These are phyloP conservation scores for Ambrosiella xylebori DNA, from an alignment of 2,329 filamentous ascomycete species.

Conservation along the genomic window DNA sequence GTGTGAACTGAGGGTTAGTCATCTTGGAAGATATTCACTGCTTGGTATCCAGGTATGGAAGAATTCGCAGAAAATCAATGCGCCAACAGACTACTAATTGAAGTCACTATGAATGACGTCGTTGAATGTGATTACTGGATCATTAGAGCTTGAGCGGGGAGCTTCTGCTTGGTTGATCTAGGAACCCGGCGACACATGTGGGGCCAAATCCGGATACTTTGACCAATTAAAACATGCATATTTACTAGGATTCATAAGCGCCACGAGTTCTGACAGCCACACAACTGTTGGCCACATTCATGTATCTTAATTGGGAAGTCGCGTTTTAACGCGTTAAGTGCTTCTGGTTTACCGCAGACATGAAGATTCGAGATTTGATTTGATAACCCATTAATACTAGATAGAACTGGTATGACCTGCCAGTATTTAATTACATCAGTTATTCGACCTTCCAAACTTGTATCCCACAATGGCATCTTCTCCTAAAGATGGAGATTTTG, in stretches of 20 bases:
- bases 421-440: background rate
- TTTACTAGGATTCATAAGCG: background rate
- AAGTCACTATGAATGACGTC: background rate
- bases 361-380: too few species aligned
- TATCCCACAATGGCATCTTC: background rate
- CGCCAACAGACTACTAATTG: background rate
- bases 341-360: background rate
- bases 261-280: background rate
- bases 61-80: too few species aligned
- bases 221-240: background rate
- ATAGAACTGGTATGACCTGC: too few species aligned
- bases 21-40: constrained; percentile 2
- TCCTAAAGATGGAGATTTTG: constrained; percentile 24
- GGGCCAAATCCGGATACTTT: background rate
- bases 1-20: constrained; percentile 10
- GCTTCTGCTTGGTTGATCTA: background rate
- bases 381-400: too few species aligned
- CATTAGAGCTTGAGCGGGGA: background rate
- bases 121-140: background rate
- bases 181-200: background rate
- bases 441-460: background rate
- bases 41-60: background rate
- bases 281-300: background rate
- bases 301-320: constrained; percentile 8
- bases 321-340: constrained; percentile 4